Conservation (phyloP, 2,329 filamentous ascomycete genomes). For the Fusarium algeriense region DNA sequence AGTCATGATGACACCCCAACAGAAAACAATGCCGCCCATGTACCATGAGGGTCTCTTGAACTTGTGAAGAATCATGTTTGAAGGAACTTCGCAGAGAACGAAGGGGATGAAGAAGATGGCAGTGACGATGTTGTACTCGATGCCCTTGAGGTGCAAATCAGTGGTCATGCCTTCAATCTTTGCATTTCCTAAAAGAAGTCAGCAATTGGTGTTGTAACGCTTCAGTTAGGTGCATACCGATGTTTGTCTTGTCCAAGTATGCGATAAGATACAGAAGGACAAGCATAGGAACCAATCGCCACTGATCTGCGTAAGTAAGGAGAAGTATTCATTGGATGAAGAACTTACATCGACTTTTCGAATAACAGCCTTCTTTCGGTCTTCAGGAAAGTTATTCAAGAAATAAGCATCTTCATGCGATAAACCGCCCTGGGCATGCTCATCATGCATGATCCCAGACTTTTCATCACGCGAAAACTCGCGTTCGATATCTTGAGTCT, state of each 20-base stretch:
- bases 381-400: slow-evolving; percentile 6
- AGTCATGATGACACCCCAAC: slow-evolving; percentile 20
- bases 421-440: slow-evolving; percentile 16
- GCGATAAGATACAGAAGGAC: slow-evolving; percentile 21
- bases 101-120: slow-evolving; percentile 50
- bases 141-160: slow-evolving; percentile 43
- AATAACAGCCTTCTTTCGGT: neutral
- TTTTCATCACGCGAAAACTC: slow-evolving; percentile 42
- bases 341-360: slow-evolving; percentile 23
- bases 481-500: slow-evolving; percentile 44
- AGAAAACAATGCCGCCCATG: slow-evolving; percentile 21
- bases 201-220: rapidly evolving
- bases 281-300: slow-evolving; percentile 18
- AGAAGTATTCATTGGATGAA: rapidly evolving
- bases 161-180: slow-evolving; percentile 46
- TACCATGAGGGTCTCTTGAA: slow-evolving; percentile 18
- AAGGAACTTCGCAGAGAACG: slow-evolving; percentile 21
- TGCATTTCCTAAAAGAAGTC: slow-evolving; percentile 38
- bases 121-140: slow-evolving; percentile 69
- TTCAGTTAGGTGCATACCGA: neutral
- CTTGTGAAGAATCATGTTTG: slow-evolving; percentile 23
- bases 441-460: slow-evolving; percentile 38
- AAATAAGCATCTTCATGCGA: slow-evolving; percentile 7
- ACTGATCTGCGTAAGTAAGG: neutral
- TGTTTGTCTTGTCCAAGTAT: slow-evolving; percentile 24